A percentile compares a stretch with the other conserved stretches of the same genome.
phyloP scores from a whole-genome alignment of 176 grass and related monocot genomes.

The Cocos nucifera region DNA sequence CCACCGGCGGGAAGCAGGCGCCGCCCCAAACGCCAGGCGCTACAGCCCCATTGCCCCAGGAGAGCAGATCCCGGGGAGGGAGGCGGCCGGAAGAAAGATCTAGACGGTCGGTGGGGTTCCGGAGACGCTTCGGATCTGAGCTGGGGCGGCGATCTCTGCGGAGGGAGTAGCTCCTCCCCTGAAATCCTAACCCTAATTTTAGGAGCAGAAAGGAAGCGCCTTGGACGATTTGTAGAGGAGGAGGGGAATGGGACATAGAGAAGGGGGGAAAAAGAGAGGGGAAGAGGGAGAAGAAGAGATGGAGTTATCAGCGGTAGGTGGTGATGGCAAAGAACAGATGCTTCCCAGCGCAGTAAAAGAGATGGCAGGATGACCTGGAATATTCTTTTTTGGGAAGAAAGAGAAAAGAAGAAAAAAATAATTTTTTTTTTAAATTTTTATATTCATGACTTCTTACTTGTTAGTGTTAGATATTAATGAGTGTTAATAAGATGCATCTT shows the following conservation, averaged over 20 bases:
- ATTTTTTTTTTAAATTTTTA: too few relatives aligned
- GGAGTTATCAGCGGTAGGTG: slow-evolving; percentile 24
- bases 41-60: not conserved
- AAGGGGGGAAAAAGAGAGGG: not conserved
- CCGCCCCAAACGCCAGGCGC: not conserved
- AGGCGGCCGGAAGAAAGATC: not conserved
- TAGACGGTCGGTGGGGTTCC: not conserved
- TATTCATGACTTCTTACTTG: too few relatives aligned
- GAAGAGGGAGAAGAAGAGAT: not conserved
- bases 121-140: not conserved
- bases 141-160: not conserved
- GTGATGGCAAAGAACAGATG: not conserved
- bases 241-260: slow-evolving; percentile 18
- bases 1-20: not conserved
- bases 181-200: not conserved
- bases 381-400: too few relatives aligned
- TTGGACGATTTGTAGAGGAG: slow-evolving; percentile 1
- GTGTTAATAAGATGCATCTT: too few relatives aligned
- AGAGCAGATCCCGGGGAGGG: not conserved
- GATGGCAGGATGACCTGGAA: too few relatives aligned
- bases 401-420: too few relatives aligned
- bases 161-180: not conserved
- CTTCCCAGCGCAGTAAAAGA: slow-evolving; percentile 11
- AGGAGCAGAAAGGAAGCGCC: slow-evolving; percentile 7
- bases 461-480: too few relatives aligned